phyloP scores from a whole-genome alignment of 441 rosid genomes.

The Eruca vesicaria region DNA sequence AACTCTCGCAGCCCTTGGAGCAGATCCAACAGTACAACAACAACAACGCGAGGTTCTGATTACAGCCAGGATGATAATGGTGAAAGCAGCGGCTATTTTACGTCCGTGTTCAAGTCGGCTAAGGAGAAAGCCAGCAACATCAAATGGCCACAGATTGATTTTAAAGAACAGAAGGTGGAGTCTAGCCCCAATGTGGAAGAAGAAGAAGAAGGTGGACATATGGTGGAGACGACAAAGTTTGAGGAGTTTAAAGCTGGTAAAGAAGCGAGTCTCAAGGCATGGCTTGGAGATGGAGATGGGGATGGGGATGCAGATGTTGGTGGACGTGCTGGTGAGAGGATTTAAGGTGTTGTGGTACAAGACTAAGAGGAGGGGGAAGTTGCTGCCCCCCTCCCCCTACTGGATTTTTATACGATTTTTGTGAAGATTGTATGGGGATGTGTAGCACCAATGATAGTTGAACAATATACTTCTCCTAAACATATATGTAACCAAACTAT shows the following conservation, averaged over 20 bases:
- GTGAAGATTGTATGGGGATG: background rate
- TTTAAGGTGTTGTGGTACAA: background rate
- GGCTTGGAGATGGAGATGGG: constrained; percentile 62
- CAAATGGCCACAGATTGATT: constrained; percentile 68
- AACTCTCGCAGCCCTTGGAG: constrained; percentile 52
- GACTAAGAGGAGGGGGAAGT: background rate
- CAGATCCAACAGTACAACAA: constrained; percentile 40
- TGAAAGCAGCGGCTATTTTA: constrained; percentile 47
- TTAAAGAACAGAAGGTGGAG: constrained; percentile 35
- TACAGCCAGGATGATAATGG: constrained; percentile 38
- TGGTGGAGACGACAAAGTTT: constrained; percentile 38
- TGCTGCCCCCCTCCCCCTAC: too few species aligned
- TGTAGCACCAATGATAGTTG: background rate
- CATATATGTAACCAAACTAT: background rate
- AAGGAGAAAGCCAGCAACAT: constrained; percentile 71
- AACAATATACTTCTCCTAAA: background rate
- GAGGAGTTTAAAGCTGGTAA: constrained; percentile 74
- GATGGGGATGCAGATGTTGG: constrained; percentile 25
- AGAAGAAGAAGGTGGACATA: constrained; percentile 37
- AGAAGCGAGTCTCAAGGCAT: constrained; percentile 78
- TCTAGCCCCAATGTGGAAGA: constrained; percentile 40
- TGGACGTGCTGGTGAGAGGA: constrained; percentile 31
- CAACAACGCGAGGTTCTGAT: constrained; percentile 41
- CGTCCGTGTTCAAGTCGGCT: constrained; percentile 67
- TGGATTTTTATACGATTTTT: background rate